Percentiles rank a stretch among this genome's conserved stretches.
These are phyloP conservation scores for Neocatenulostroma microsporum DNA, from an alignment of 2,329 filamentous ascomycete genomes.

Conservation along the genomic window DNA sequence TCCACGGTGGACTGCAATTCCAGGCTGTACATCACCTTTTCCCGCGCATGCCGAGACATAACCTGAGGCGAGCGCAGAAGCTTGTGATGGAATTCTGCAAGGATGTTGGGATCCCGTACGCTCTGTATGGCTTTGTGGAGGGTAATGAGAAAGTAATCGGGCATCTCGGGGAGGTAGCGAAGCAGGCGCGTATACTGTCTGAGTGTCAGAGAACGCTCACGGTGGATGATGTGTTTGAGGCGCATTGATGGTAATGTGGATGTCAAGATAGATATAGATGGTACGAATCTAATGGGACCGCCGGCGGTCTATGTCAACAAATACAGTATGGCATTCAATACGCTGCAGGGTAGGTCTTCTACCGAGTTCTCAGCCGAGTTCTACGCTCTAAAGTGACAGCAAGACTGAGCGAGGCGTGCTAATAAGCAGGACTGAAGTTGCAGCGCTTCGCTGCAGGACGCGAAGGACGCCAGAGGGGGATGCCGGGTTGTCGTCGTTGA, in stretches of 20 bases:
- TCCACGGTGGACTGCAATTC: conserved; percentile 66
- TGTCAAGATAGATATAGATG: background rate
- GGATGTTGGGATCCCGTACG: conserved; percentile 56
- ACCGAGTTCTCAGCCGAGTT: too few relatives aligned
- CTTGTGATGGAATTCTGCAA: conserved; percentile 56
- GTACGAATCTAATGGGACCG: background rate
- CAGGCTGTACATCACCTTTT: conserved; percentile 65
- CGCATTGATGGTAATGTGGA: conserved; percentile 22
- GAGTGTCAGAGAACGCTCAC: conserved; percentile 45
- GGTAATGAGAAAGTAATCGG: conserved; percentile 53
- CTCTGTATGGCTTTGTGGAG: conserved; percentile 53
- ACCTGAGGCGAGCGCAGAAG: conserved; percentile 53
- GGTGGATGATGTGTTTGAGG: conserved; percentile 22
- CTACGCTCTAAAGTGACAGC: too few relatives aligned
- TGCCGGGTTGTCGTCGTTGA: too few relatives aligned
- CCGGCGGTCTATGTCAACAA: too few relatives aligned
- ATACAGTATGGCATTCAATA: too few relatives aligned
- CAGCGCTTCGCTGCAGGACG: too few relatives aligned
- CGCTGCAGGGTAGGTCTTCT: too few relatives aligned
- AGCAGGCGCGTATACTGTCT: conserved; percentile 54
- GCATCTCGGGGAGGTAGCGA: conserved; percentile 50
- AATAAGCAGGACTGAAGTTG: too few relatives aligned
- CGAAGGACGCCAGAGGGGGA: too few relatives aligned
- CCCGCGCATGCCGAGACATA: conserved; percentile 60
- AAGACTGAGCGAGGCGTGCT: too few relatives aligned